Conservation (phyloP, 2,329 filamentous ascomycete species). For the Xylaria digitata region DNA sequence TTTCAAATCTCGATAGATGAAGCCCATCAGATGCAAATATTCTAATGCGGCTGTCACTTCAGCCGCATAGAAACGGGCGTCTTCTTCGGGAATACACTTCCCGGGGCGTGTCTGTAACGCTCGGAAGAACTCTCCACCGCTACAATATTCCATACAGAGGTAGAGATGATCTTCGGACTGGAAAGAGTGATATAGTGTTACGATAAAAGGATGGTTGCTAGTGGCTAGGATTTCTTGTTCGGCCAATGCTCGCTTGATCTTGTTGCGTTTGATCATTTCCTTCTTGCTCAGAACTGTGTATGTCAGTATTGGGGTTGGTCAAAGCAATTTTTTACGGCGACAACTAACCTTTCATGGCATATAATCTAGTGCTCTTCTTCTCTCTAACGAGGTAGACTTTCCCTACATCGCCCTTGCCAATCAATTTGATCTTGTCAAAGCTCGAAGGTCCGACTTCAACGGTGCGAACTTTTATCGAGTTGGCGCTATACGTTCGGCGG, state of each 20-base stretch:
- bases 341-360: conserved; percentile 94
- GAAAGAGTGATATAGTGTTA: conserved; percentile 98
- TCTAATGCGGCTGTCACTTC: conserved; percentile 97
- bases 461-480: conserved; percentile 97
- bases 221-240: conserved; percentile 98
- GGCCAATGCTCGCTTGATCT: conserved; percentile 97
- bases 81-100: conserved; percentile 97
- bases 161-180: conserved; percentile 99
- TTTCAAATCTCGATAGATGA: conserved; percentile 98
- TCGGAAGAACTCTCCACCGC: conserved; percentile 97
- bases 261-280: conserved; percentile 99
- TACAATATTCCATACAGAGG: conserved; percentile 99
- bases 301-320: conserved; percentile 37
- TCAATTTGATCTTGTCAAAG: conserved; percentile 99
- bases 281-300: conserved; percentile 92
- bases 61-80: conserved; percentile 95
- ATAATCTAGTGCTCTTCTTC: conserved; percentile 95
- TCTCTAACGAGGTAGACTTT: conserved; percentile 98
- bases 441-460: conserved; percentile 95
- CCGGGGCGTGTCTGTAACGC: conserved; percentile 95
- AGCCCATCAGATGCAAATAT: conserved; percentile 98
- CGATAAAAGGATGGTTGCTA: conserved; percentile 98
- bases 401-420: conserved; percentile 97
- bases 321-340: background rate
- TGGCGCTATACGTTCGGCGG: conserved; percentile 96